Evolutionary conservation across 345 rosid genomes (phyloP).

Genomic region (Noccaea caerulescens): DNA sequence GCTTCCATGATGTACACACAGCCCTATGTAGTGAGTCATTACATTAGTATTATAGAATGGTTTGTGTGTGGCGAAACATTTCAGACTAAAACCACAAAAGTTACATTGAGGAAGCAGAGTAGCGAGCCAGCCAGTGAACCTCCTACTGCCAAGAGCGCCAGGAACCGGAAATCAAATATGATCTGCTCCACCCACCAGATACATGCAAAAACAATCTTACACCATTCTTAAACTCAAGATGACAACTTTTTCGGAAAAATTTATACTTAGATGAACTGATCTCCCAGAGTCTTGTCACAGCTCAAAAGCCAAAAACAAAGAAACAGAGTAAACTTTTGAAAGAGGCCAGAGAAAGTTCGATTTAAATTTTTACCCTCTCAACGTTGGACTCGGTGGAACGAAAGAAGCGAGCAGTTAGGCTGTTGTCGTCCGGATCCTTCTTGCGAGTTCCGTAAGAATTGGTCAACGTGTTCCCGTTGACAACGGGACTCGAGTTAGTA

Average conservation of each 20-base stretch:
- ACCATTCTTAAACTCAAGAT: neutral
- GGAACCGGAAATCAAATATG: conserved; percentile 89
- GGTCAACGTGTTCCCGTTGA: conserved; percentile 39
- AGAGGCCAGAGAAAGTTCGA: neutral
- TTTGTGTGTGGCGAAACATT: conserved; percentile 10
- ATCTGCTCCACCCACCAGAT: conserved; percentile 48
- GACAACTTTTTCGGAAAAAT: neutral
- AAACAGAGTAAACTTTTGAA: conserved; percentile 11
- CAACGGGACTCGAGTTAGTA: conserved; percentile 22
- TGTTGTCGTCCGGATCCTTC: conserved; percentile 8
- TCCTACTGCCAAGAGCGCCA: conserved; percentile 81
- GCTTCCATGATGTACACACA: conserved; percentile 78
- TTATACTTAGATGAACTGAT: neutral
- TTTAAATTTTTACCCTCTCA: conserved; percentile 57
- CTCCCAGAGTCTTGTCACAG: conserved; percentile 10
- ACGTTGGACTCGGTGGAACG: conserved; percentile 72
- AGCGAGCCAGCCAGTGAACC: conserved; percentile 90
- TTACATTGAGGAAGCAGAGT: conserved; percentile 89
- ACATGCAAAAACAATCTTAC: neutral
- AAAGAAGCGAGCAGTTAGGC: conserved; percentile 49
- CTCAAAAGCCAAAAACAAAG: neutral
- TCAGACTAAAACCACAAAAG: conserved; percentile 17
- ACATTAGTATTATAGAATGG: neutral
- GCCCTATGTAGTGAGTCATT: conserved; percentile 54
- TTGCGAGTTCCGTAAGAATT: conserved; percentile 3